phyloP scores from a whole-genome alignment of 495 filamentous ascomycete species.

The Clavariopsis aquatica region DNA sequence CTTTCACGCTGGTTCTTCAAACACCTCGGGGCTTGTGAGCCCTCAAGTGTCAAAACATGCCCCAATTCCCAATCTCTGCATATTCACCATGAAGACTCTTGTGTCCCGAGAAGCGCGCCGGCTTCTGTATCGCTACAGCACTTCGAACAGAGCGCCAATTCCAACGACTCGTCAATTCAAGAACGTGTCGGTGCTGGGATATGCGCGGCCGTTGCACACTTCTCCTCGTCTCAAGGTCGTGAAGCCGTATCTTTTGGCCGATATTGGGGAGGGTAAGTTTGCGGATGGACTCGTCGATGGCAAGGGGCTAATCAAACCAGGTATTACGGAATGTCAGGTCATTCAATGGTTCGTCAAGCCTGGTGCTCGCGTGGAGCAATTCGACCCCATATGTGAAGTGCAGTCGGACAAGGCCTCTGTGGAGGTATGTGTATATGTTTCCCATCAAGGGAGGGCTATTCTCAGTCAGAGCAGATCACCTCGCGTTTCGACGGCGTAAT shows the following conservation, averaged over 20 bases:
- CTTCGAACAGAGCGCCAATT: constrained; percentile 15
- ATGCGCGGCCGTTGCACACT: constrained; percentile 58
- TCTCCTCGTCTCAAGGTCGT: constrained; percentile 60
- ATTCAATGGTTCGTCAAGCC: constrained; percentile 99
- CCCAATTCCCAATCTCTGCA: neutral
- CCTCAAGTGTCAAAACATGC: constrained; percentile 11
- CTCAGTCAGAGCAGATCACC: constrained; percentile 64
- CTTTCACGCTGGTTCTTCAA: neutral
- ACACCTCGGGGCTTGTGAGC: constrained; percentile 18
- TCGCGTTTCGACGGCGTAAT: constrained; percentile 93
- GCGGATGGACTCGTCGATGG: neutral
- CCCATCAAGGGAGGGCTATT: neutral
- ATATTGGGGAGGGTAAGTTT: constrained; percentile 88
- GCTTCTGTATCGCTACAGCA: constrained; percentile 21
- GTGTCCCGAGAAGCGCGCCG: constrained; percentile 21
- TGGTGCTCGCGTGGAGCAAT: constrained; percentile 93
- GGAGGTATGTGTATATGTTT: constrained; percentile 55
- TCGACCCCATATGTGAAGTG: constrained; percentile 95
- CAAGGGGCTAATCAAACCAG: constrained; percentile 48
- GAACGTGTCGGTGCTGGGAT: constrained; percentile 12
- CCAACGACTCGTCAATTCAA: constrained; percentile 15
- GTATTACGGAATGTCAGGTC: constrained; percentile 96
- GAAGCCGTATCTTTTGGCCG: constrained; percentile 87
- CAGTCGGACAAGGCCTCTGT: constrained; percentile 99
- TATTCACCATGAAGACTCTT: constrained; percentile 25